Base-by-base conservation (phyloP, 163 green algal species). In the Prototheca stagnorum region DNA sequence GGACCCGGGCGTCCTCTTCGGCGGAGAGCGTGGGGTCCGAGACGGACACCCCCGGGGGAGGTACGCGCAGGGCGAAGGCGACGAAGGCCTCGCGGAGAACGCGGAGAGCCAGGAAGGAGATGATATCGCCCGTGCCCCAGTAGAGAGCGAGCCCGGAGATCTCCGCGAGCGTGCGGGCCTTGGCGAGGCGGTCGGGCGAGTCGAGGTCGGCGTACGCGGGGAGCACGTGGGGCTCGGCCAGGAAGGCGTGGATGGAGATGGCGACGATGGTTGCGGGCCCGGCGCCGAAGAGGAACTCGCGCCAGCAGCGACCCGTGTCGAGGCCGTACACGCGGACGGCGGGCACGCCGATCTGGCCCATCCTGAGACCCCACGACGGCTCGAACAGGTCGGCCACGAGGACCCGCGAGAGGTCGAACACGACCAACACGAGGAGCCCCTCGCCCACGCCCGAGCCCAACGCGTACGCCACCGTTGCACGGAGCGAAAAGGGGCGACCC, bases 391-490 rank as follows among this genome's bases (percentile, higher is more conserved):
- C n/a, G n/a, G n/a, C n/a, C n/a, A n/a, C n/a, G n/a, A n/a, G n/a
- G n/a, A n/a, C n/a, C n/a, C n/a, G n/a, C n/a, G n/a, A n/a, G n/a
- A 25, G 25, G 24, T 49, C 42, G 14, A 49, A 49, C 24, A 35
- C 7, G 15, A 49, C 35, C 14, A 49, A 24, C 19, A 49, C 15
- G 42, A 36, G 4, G 16, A 35, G 35, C 12, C 42, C 42, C 14
- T 49, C 42, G 15, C 35, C 15, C 4, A 49, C 23, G 11, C 25
- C 42, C 35, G 35, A 36, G 42, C 7, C 12, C 7, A 49, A 12
- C 15, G 42, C 12, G 35, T 36, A 49, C 4, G 35, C 8, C 12
- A 35, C 7, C 3, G 22, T 11, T 4, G 42, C 20, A 11, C 22
- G 6, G 7, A 24, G 5, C 12, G 25, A 36, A 5, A 49, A 25